phyloP scores from a whole-genome alignment of 805 yeast genomes.

The Starmerella floris region DNA sequence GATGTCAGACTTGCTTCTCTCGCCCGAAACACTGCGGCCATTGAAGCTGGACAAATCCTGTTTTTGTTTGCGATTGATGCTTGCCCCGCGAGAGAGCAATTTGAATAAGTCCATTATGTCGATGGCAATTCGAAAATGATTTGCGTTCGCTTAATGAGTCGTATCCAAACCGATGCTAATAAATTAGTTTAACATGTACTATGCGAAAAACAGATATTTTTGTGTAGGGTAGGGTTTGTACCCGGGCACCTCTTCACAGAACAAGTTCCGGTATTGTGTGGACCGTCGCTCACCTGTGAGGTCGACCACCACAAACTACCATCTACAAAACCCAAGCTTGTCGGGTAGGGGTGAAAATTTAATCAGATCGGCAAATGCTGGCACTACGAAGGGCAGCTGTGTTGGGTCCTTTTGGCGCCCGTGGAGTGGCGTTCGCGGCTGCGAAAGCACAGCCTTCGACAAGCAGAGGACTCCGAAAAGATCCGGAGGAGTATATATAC shows the following conservation, averaged over 20 bases:
- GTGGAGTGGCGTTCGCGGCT: conserved; percentile 10
- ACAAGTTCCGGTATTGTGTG: too few relatives aligned
- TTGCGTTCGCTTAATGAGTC: not conserved
- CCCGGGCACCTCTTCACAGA: too few relatives aligned
- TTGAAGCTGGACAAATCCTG: conserved; percentile 23
- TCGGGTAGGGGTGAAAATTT: conserved; percentile 6
- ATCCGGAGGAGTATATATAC: conserved; percentile 28
- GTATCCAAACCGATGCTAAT: not conserved
- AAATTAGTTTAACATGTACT: not conserved
- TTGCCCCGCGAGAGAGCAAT: conserved; percentile 75
- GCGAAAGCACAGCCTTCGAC: conserved; percentile 2
- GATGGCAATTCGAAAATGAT: too few relatives aligned
- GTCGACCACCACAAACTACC: too few relatives aligned
- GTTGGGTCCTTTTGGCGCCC: not conserved
- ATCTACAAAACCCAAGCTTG: conserved; percentile 45
- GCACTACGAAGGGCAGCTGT: conserved; percentile 1
- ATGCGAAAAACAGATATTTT: too few relatives aligned
- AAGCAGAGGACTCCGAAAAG: conserved; percentile 19
- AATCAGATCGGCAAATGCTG: not conserved
- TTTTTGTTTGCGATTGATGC: conserved; percentile 42
- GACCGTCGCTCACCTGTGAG: too few relatives aligned
- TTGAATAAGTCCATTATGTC: conserved; percentile 57
- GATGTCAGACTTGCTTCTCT: conserved; percentile 35
- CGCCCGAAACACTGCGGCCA: conserved; percentile 15
- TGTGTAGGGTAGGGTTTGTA: too few relatives aligned